phyloP scores from a whole-genome alignment of 148 eudicot species.

The Vaccinium vitisidaea region DNA sequence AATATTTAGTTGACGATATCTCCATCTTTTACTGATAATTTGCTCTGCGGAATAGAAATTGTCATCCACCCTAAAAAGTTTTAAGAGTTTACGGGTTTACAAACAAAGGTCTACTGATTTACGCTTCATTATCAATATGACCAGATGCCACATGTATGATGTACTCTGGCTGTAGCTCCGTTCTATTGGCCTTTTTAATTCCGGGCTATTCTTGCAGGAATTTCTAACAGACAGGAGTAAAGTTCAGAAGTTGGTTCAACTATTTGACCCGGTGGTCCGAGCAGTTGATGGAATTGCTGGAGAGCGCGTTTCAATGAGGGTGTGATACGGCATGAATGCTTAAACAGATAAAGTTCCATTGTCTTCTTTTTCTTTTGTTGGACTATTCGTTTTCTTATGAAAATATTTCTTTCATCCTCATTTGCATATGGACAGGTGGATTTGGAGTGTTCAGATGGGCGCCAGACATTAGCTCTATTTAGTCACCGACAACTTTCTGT shows the following conservation, averaged over 20 bases:
- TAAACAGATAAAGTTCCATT: neutral
- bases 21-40: neutral
- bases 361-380: neutral
- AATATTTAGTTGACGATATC: neutral
- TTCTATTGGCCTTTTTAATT: conserved; percentile 4
- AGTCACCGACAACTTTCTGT: conserved; percentile 73
- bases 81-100: neutral
- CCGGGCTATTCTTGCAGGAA: conserved; percentile 53
- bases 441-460: conserved; percentile 85
- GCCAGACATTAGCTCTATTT: conserved; percentile 67
- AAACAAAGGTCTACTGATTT: neutral
- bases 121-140: neutral
- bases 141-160: neutral
- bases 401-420: neutral
- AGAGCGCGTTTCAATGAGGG: conserved; percentile 97
- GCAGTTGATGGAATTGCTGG: conserved; percentile 76
- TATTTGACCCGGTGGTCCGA: conserved; percentile 85
- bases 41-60: neutral
- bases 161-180: neutral
- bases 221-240: conserved; percentile 72
- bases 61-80: neutral
- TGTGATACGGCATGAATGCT: conserved; percentile 25
- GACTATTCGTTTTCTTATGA: neutral
- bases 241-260: conserved; percentile 72
- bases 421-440: conserved; percentile 61